These are phyloP conservation scores for Chimonanthus salicifolius DNA, from an alignment of 164 flowering plant genomes.

Conservation along the genomic window DNA sequence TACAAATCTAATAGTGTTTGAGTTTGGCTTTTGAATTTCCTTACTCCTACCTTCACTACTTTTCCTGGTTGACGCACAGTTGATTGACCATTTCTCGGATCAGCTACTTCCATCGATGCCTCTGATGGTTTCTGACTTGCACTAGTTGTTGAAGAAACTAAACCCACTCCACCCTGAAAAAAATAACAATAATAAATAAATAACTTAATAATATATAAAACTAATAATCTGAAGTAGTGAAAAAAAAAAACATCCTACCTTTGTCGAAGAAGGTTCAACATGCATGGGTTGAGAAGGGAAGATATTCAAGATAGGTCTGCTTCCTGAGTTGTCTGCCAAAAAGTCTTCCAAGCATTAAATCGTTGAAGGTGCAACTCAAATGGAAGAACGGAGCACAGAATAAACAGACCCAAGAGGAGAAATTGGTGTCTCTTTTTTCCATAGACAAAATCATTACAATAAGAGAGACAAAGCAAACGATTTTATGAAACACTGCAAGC, in stretches of 20 bases:
- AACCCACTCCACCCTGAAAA: constrained; percentile 41
- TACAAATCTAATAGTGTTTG: background rate
- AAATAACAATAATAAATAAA: background rate
- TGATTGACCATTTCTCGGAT: constrained; percentile 38
- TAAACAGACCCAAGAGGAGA: background rate
- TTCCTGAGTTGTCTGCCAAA: constrained; percentile 55
- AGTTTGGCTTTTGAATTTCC: background rate
- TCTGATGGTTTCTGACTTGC: constrained; percentile 67
- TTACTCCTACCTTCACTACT: constrained; percentile 45
- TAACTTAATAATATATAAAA: background rate
- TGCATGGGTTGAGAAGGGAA: constrained; percentile 99
- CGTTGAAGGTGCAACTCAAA: background rate
- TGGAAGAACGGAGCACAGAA: background rate
- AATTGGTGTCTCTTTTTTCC: background rate
- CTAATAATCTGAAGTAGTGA: too few species aligned
- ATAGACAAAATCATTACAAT: constrained; percentile 12
- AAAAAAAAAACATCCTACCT: constrained; percentile 21
- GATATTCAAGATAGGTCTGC: constrained; percentile 83
- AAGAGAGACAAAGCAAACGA: constrained; percentile 10
- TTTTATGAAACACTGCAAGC: constrained; percentile 2
- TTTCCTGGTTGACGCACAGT: constrained; percentile 47
- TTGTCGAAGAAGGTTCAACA: constrained; percentile 57
- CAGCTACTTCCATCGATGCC: constrained; percentile 68
- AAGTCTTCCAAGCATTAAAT: constrained; percentile 10
- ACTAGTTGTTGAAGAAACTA: constrained; percentile 39